Percentiles rank a stretch among this genome's conserved stretches.
Evolutionary conservation across 345 rosid genomes (phyloP).

Genomic region (Odontarrhena argentea): DNA sequence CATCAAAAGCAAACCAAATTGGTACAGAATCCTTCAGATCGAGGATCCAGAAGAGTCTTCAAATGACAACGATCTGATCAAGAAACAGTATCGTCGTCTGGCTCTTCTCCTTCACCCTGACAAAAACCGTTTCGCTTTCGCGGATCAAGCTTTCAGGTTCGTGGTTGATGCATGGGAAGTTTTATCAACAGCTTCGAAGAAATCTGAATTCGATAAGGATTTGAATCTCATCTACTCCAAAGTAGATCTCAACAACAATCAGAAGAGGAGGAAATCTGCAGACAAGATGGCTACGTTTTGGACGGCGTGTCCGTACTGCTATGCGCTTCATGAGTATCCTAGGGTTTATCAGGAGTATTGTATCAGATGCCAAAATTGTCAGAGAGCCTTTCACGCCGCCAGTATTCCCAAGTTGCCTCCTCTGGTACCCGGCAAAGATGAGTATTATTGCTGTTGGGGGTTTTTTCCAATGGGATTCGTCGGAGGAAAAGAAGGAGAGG

Average conservation of each 20-base stretch:
- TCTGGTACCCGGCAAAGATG: slow-evolving; percentile 72
- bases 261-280: slow-evolving; percentile 42
- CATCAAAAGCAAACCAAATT: slow-evolving; percentile 62
- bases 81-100: slow-evolving; percentile 78
- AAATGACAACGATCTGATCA: slow-evolving; percentile 63
- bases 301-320: slow-evolving; percentile 95
- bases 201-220: slow-evolving; percentile 61
- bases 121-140: slow-evolving; percentile 69
- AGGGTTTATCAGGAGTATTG: slow-evolving; percentile 79
- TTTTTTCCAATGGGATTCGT: slow-evolving; percentile 76
- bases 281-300: slow-evolving; percentile 65
- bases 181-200: slow-evolving; percentile 58
- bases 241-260: slow-evolving; percentile 55
- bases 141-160: slow-evolving; percentile 82
- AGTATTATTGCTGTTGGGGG: slow-evolving; percentile 87
- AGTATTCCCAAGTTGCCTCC: slow-evolving; percentile 66
- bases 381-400: slow-evolving; percentile 75
- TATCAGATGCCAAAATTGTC: slow-evolving; percentile 71
- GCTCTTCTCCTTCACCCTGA: slow-evolving; percentile 91
- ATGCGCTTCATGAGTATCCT: slow-evolving; percentile 74
- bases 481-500: slow-evolving; percentile 39
- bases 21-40: slow-evolving; percentile 84
- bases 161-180: slow-evolving; percentile 88
- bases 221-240: slow-evolving; percentile 53
- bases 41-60: slow-evolving; percentile 46